A percentile compares a stretch with the other conserved stretches of the same genome.
phyloP scores from a whole-genome alignment of 805 yeast genomes.

The Nakazawaea siamensis region DNA sequence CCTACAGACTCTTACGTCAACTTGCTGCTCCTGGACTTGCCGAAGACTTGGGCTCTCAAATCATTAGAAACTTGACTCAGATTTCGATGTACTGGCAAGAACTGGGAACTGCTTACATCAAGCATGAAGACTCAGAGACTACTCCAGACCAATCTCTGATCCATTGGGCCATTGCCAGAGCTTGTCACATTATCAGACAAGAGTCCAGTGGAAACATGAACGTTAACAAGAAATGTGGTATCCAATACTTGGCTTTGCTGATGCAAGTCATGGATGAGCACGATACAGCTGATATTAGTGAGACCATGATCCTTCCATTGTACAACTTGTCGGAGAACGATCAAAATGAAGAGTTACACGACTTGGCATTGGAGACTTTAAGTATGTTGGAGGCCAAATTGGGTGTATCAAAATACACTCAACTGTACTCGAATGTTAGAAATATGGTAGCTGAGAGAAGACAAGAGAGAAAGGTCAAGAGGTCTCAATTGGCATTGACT shows the following conservation, averaged over 20 bases:
- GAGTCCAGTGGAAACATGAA: constrained; percentile 47
- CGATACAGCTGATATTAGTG: constrained; percentile 33
- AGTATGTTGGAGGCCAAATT: constrained; percentile 57
- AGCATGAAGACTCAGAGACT: constrained; percentile 16
- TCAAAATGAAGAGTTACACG: constrained; percentile 37
- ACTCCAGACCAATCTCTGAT: constrained; percentile 26
- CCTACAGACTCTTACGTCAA: constrained; percentile 65
- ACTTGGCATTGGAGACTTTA: constrained; percentile 56
- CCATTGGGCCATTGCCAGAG: constrained; percentile 57
- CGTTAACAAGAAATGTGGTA: constrained; percentile 56
- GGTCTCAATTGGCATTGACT: constrained; percentile 65
- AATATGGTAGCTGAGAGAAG: constrained; percentile 53
- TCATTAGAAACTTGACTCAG: constrained; percentile 57
- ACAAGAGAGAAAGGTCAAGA: constrained; percentile 64
- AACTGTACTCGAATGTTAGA: constrained; percentile 55
- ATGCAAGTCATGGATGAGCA: constrained; percentile 39
- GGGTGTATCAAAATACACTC: constrained; percentile 64
- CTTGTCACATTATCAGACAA: constrained; percentile 55
- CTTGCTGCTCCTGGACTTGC: constrained; percentile 71
- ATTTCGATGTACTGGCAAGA: constrained; percentile 57
- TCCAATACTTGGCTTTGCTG: constrained; percentile 64
- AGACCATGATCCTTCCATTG: constrained; percentile 46
- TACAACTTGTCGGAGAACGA: constrained; percentile 34
- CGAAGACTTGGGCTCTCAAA: constrained; percentile 52
- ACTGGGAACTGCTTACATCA: constrained; percentile 28